Evolutionary conservation across 2,329 filamentous ascomycete genomes (phyloP).

Genomic region (Sporothrix euskadiensis): DNA sequence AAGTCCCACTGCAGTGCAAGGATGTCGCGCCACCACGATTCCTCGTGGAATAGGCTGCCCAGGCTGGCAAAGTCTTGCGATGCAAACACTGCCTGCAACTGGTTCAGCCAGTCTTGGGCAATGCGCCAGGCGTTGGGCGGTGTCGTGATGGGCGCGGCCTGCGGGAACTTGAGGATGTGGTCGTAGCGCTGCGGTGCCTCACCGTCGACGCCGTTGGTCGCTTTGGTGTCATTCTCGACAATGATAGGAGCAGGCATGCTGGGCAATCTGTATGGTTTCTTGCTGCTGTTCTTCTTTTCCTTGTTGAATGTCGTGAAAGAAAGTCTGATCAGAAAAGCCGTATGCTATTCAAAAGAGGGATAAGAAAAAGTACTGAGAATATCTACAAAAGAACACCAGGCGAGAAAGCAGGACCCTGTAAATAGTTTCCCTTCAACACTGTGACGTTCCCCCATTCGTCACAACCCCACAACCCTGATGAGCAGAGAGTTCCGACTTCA

Average conservation of each 20-base stretch:
- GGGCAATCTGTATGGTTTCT: not conserved
- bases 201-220: not conserved
- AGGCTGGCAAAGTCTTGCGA: slow-evolving; percentile 12
- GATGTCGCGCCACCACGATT: slow-evolving; percentile 62
- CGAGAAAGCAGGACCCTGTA: not conserved
- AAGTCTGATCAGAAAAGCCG: too few relatives aligned
- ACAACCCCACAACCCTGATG: not conserved
- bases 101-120: slow-evolving; percentile 9
- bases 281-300: not conserved
- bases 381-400: not conserved
- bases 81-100: slow-evolving; percentile 6
- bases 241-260: not conserved
- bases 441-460: not conserved
- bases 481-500: not conserved
- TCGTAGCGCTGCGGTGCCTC: not conserved
- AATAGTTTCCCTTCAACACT: not conserved
- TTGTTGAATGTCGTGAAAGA: too few relatives aligned
- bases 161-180: not conserved
- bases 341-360: too few relatives aligned
- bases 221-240: not conserved
- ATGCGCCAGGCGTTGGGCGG: slow-evolving; percentile 8
- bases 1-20: slow-evolving; percentile 59
- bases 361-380: not conserved
- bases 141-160: slow-evolving; percentile 8
- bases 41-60: slow-evolving; percentile 41